Evolutionary conservation across 1,284 basidiomycete species (phyloP).

Genomic region (Ustilago shanxiensis): DNA sequence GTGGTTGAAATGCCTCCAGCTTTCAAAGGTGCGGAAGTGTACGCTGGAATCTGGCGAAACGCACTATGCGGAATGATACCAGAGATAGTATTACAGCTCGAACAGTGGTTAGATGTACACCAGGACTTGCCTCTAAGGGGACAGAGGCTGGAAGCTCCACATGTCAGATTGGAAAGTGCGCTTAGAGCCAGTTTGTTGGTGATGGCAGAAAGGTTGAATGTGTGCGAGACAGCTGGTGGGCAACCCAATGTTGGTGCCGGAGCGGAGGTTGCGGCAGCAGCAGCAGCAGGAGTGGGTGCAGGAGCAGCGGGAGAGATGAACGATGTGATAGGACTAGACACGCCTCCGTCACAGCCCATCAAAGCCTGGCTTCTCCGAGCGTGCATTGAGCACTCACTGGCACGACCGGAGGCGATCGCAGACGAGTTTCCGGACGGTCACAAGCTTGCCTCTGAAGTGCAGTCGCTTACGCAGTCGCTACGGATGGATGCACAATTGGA

Average conservation of each 20-base stretch:
- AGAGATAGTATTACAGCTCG: constrained; percentile 44
- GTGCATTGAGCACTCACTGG: constrained; percentile 44
- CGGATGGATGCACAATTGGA: constrained; percentile 50
- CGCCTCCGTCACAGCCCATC: constrained; percentile 40
- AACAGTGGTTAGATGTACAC: constrained; percentile 47
- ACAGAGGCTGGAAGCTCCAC: constrained; percentile 37
- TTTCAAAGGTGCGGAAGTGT: constrained; percentile 37
- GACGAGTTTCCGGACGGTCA: constrained; percentile 49
- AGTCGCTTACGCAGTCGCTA: constrained; percentile 43
- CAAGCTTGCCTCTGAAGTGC: constrained; percentile 49
- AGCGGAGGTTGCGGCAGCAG: neutral
- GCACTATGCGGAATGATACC: constrained; percentile 49
- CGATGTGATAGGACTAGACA: constrained; percentile 39
- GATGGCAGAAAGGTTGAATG: constrained; percentile 26
- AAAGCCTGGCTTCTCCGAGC: constrained; percentile 50
- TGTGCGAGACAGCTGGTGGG: constrained; percentile 31
- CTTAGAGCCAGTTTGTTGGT: constrained; percentile 34
- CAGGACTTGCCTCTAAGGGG: constrained; percentile 36
- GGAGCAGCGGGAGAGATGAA: neutral
- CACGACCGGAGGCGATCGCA: constrained; percentile 47
- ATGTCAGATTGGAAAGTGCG: constrained; percentile 41
- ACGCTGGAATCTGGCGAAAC: constrained; percentile 45
- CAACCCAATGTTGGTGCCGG: neutral
- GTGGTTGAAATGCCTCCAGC: constrained; percentile 37
- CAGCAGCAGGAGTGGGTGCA: neutral